Evolutionary conservation across 176 grass and related monocot genomes (phyloP).

Genomic region (Oryza australiensis): DNA sequence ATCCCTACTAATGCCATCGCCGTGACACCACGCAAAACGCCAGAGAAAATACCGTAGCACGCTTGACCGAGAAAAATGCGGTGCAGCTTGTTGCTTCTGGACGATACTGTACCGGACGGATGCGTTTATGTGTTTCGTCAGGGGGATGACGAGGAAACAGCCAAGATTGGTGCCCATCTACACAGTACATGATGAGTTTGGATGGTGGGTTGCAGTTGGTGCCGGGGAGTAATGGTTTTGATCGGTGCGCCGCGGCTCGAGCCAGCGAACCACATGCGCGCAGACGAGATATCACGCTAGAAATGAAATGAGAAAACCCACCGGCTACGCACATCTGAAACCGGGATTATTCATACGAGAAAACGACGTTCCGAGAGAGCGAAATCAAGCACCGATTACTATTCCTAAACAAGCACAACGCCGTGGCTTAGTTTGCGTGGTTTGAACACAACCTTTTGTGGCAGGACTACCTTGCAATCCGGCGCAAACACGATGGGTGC

Average conservation of each 20-base stretch:
- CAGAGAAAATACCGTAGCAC: neutral
- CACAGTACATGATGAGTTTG: neutral
- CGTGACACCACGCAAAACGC: neutral
- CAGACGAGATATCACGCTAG: neutral
- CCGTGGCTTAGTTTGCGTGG: neutral
- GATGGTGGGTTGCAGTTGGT: neutral
- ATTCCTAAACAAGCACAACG: neutral
- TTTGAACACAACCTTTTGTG: neutral
- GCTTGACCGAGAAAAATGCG: neutral
- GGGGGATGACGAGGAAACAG: neutral
- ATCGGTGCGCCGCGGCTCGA: conserved; percentile 3
- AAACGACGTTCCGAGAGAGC: neutral
- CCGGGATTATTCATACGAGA: neutral
- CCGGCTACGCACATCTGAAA: neutral
- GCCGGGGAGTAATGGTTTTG: neutral
- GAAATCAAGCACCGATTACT: neutral
- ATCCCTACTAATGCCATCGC: neutral
- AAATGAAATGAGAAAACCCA: neutral
- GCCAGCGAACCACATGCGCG: neutral
- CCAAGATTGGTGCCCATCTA: neutral
- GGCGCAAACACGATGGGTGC: neutral
- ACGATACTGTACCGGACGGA: no score
- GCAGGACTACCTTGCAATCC: neutral
- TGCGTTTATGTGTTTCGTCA: neutral
- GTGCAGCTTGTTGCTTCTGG: neutral